Evolutionary conservation across 2,329 filamentous ascomycete species (phyloP), one percentile per base, ranked within the genome.

Genomic region (Aureobasidium vineae): DNA sequence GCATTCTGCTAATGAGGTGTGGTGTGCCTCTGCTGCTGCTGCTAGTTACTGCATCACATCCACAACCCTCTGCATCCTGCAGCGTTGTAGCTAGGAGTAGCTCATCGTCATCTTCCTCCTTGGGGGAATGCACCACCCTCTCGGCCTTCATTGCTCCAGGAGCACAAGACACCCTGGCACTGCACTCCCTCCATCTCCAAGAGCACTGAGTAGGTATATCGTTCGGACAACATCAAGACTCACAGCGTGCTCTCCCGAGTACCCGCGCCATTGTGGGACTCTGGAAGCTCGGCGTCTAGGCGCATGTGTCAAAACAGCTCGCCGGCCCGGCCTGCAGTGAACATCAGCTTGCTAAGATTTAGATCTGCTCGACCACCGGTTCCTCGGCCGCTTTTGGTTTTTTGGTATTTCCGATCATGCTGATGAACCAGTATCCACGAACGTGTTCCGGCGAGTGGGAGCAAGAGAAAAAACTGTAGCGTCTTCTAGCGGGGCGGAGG

Each of bases 261-360:
- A 38, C 8, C 59, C 59, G 57, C 19, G 59, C 45, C 45, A 40
- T 21, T 63, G 59, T 63, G 59, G 45, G 36, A n/a, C 45, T 40
- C 45, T n/a, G n/a, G 15, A 10, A 52, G 21, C 45, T 63, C 45
- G 59, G 43, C 45, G 36, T 63, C 43, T 52, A 31, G 45, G 59
- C 59, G 59, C 45, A 63, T 38, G 33, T 63, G 59, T 52, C 59
- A 63, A 52, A 41, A 40, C 45, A 63, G 43, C 16, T 52, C 40
- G 45, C 40, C 33, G 45, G 45, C 43, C 59, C 59, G 59, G 28
- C n/a, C 43, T 63, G 45, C 41, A 60, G 41, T 31, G n/a, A 41
- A 52, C 45, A 63, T 26, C 45, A 33, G 49, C 33, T 50, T 49
- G 41, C 15, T 61, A 49, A 28, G 28, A 47, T 61, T 23, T 15